Evolutionary conservation across 2,329 filamentous ascomycete genomes (phyloP).

Genomic region (Thelonectria discophora): DNA sequence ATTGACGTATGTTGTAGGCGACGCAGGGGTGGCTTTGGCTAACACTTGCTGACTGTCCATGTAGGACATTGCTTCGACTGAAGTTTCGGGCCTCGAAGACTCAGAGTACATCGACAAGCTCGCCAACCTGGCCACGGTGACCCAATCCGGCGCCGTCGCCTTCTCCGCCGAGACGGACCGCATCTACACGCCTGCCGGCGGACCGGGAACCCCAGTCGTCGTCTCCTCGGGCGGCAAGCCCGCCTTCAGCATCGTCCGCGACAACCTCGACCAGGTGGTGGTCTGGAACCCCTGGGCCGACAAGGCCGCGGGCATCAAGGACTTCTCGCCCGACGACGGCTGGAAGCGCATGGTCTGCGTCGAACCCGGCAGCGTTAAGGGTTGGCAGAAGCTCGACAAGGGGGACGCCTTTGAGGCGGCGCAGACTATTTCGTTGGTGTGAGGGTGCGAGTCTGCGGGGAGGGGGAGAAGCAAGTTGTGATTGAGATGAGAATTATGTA

Average conservation of each 20-base stretch:
- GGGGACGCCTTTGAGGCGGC: conserved; percentile 74
- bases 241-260: conserved; percentile 78
- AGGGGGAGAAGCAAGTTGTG: conserved; percentile 16
- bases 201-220: conserved; percentile 64
- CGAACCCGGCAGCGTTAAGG: conserved; percentile 84
- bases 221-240: conserved; percentile 71
- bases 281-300: conserved; percentile 98
- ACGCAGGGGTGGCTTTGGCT: background rate
- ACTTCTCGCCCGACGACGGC: conserved; percentile 89
- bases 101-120: conserved; percentile 88
- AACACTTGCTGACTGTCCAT: background rate
- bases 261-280: conserved; percentile 87
- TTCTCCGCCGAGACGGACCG: conserved; percentile 87
- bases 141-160: conserved; percentile 69
- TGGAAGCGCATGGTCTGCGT: conserved; percentile 95
- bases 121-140: conserved; percentile 69
- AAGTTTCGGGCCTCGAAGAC: conserved; percentile 78
- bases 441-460: conserved; percentile 22
- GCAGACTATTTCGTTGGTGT: conserved; percentile 60
- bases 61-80: conserved; percentile 80
- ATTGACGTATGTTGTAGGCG: conserved; percentile 70
- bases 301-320: conserved; percentile 81
- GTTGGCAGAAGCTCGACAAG: conserved; percentile 85
- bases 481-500: background rate
- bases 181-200: conserved; percentile 78